These are phyloP conservation scores for Karstenula rhodostoma DNA, from an alignment of 2,329 filamentous ascomycete genomes.

Conservation along the genomic window DNA sequence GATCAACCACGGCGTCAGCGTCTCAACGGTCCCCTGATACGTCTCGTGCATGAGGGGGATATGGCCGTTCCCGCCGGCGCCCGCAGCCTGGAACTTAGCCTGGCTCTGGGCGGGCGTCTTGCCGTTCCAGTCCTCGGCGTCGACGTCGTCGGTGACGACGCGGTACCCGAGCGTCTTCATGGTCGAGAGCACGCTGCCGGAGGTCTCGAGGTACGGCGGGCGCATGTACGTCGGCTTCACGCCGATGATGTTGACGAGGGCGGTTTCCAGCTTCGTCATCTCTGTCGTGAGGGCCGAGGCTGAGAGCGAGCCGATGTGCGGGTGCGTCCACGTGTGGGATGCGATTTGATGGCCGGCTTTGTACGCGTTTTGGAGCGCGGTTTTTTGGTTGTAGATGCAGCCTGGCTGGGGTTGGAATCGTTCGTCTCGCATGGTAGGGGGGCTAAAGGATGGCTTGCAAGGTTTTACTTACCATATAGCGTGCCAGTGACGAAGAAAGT, in stretches of 20 bases:
- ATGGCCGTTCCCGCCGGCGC: conserved; percentile 45
- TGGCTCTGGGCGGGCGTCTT: conserved; percentile 43
- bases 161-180: conserved; percentile 47
- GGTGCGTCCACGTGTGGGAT: conserved; percentile 47
- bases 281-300: conserved; percentile 38
- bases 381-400: conserved; percentile 46
- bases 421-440: too few relatives aligned
- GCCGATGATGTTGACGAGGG: conserved; percentile 48
- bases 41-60: conserved; percentile 49
- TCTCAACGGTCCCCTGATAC: conserved; percentile 43
- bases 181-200: conserved; percentile 40
- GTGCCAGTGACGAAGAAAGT: conserved; percentile 47
- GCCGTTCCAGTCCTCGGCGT: conserved; percentile 46
- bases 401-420: conserved; percentile 24
- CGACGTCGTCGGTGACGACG: conserved; percentile 46
- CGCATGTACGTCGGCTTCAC: conserved; percentile 50
- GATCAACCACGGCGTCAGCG: conserved; percentile 47
- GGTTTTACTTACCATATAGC: conserved; percentile 24
- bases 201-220: conserved; percentile 46
- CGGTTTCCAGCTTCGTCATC: conserved; percentile 45
- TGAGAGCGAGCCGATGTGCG: conserved; percentile 42
- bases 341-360: conserved; percentile 47
- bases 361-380: conserved; percentile 42
- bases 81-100: conserved; percentile 42
- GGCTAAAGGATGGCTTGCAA: too few relatives aligned